phyloP scores from a whole-genome alignment of 495 filamentous ascomycete species.

The Elasticomyces elasticus region DNA sequence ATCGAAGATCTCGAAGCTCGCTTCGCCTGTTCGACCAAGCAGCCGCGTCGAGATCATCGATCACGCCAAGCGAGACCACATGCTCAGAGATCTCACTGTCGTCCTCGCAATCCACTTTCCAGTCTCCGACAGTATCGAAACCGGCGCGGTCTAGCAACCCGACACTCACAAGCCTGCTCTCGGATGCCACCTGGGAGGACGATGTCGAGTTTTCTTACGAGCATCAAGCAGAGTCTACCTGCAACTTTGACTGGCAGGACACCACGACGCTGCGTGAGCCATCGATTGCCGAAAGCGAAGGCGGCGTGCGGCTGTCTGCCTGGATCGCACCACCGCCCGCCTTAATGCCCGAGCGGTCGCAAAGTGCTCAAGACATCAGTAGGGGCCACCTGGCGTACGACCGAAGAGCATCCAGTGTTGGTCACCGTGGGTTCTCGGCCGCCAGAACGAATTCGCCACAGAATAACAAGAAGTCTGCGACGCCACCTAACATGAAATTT shows the following conservation, averaged over 20 bases:
- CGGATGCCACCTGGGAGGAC: conserved; percentile 74
- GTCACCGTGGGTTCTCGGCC: conserved; percentile 20
- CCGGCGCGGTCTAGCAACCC: conserved; percentile 5
- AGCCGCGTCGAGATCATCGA: neutral
- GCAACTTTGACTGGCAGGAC: conserved; percentile 75
- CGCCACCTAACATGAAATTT: neutral
- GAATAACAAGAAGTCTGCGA: neutral
- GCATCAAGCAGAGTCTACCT: conserved; percentile 78
- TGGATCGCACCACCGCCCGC: conserved; percentile 3
- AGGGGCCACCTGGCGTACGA: neutral
- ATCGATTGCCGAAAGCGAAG: conserved; percentile 7
- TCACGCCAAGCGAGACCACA: neutral
- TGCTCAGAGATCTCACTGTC: neutral
- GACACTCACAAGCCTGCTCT: conserved; percentile 26
- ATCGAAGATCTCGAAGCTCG: neutral
- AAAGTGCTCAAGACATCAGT: neutral
- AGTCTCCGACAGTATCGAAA: conserved; percentile 3
- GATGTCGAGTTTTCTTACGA: conserved; percentile 94
- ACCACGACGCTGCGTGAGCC: neutral
- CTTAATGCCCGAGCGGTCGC: neutral
- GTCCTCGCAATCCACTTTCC: neutral
- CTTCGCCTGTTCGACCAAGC: neutral
- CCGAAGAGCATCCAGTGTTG: conserved; percentile 1
- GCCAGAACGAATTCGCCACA: conserved; percentile 11
- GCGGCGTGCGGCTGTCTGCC: conserved; percentile 3